A percentile compares a stretch with the other conserved stretches of the same genome.
Evolutionary conservation across 1,284 basidiomycete species (phyloP).

Genomic region (Fomitopsis pinicola): DNA sequence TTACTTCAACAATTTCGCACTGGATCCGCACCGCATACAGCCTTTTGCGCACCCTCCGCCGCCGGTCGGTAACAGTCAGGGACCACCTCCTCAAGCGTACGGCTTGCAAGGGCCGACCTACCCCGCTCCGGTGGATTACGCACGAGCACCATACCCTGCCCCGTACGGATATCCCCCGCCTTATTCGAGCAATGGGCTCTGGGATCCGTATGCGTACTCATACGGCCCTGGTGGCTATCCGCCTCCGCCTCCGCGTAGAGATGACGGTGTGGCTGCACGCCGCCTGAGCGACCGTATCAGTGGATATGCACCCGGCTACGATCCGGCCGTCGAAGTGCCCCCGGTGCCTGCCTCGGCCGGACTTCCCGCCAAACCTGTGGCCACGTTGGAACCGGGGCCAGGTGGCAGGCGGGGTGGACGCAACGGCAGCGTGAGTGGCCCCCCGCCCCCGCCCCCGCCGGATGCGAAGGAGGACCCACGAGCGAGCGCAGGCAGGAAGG

Average conservation of each 20-base stretch:
- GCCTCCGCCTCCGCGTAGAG: conserved; percentile 43
- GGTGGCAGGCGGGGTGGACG: conserved; percentile 30
- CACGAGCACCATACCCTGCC: conserved; percentile 40
- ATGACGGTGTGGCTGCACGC: conserved; percentile 50
- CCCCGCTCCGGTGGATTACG: conserved; percentile 37
- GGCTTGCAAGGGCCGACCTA: conserved; percentile 62
- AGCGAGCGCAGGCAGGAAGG: conserved; percentile 74
- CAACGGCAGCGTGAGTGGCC: conserved; percentile 38
- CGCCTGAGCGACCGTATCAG: conserved; percentile 74
- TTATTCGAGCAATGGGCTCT: conserved; percentile 31
- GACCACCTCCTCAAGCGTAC: conserved; percentile 74
- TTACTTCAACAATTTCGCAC: conserved; percentile 90
- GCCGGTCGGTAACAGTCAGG: conserved; percentile 56
- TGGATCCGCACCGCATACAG: conserved; percentile 89
- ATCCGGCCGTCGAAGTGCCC: conserved; percentile 37
- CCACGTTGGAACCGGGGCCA: conserved; percentile 55
- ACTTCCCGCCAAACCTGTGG: conserved; percentile 70
- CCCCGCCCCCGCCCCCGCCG: conserved; percentile 71
- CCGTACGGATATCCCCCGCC: conserved; percentile 36
- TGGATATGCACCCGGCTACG: conserved; percentile 57
- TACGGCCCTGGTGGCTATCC: conserved; percentile 27
- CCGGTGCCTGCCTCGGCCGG: conserved; percentile 60
- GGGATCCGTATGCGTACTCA: conserved; percentile 50
- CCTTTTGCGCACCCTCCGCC: conserved; percentile 77
- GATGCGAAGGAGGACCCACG: conserved; percentile 85